Evolutionary conservation across 2,329 filamentous ascomycete species (phyloP).

Genomic region (Aspergillus aculeatus): DNA sequence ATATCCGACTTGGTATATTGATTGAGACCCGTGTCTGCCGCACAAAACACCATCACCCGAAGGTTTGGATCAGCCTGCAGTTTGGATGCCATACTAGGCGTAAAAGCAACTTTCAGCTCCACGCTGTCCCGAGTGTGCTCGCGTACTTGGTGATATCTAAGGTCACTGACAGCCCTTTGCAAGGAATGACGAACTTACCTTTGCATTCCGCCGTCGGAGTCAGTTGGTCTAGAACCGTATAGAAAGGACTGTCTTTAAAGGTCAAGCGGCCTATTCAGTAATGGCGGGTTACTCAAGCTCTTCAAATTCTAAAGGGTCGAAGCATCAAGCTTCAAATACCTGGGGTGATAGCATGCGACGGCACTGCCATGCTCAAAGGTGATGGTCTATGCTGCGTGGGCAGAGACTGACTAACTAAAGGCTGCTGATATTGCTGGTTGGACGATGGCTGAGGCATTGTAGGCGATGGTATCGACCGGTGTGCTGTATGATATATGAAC

Average conservation of each 20-base stretch:
- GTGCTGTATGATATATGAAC: constrained; percentile 32
- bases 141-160: constrained; percentile 47
- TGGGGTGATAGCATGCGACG: constrained; percentile 28
- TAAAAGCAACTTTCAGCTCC: constrained; percentile 59
- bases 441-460: constrained; percentile 25
- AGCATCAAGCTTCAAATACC: constrained; percentile 21
- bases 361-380: constrained; percentile 30
- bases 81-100: constrained; percentile 53
- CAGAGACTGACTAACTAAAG: constrained; percentile 23
- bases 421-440: constrained; percentile 27
- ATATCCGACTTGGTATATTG: constrained; percentile 66
- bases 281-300: constrained; percentile 17
- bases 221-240: constrained; percentile 65
- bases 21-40: constrained; percentile 59
- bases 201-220: constrained; percentile 68
- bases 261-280: constrained; percentile 47
- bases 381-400: constrained; percentile 29
- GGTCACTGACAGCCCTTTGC: constrained; percentile 17
- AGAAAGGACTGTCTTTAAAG: constrained; percentile 84
- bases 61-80: constrained; percentile 62
- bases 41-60: constrained; percentile 81
- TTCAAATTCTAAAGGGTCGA: neutral
- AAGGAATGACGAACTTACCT: constrained; percentile 49
- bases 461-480: constrained; percentile 29
- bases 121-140: constrained; percentile 60